These are phyloP conservation scores for Leccinum sublutescens DNA, from an alignment of 768 basidiomycete species.

Conservation along the genomic window DNA sequence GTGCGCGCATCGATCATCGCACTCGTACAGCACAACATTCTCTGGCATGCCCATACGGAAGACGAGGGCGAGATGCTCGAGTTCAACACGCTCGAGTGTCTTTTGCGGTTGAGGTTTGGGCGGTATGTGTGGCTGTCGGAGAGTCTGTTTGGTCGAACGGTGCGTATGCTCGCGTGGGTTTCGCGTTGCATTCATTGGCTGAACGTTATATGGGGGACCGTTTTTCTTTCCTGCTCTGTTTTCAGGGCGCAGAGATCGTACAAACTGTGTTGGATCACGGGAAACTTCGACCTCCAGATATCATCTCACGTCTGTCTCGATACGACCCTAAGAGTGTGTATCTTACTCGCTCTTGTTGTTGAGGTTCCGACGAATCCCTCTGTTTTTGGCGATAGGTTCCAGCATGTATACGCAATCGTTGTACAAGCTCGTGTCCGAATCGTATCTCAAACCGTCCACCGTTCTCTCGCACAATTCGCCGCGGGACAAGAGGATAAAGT, in stretches of 20 bases:
- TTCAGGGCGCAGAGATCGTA: conserved; percentile 73
- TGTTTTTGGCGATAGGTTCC: conserved; percentile 21
- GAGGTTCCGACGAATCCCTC: not conserved
- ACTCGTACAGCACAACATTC: conserved; percentile 87
- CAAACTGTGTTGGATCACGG: conserved; percentile 80
- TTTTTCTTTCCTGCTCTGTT: not conserved
- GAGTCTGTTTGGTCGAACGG: conserved; percentile 65
- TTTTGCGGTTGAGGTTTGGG: conserved; percentile 80
- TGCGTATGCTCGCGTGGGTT: conserved; percentile 36
- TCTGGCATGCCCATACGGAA: conserved; percentile 78
- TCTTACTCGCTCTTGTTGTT: conserved; percentile 12
- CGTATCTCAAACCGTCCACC: conserved; percentile 81
- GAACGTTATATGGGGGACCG: not conserved
- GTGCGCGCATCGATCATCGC: conserved; percentile 71
- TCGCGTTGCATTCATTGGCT: not conserved
- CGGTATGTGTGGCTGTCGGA: conserved; percentile 75
- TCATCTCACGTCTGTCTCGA: conserved; percentile 51
- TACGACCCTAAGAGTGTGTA: conserved; percentile 58
- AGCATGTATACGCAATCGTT: conserved; percentile 57
- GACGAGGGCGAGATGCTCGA: conserved; percentile 79
- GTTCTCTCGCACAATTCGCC: conserved; percentile 76
- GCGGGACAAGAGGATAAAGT: conserved; percentile 74
- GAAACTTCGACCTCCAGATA: conserved; percentile 75
- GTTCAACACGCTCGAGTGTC: conserved; percentile 79
- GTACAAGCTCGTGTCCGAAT: conserved; percentile 64